Base-by-base conservation (phyloP, 2,329 filamentous ascomycete species). In the Gaeumannomyces sp. region DNA sequence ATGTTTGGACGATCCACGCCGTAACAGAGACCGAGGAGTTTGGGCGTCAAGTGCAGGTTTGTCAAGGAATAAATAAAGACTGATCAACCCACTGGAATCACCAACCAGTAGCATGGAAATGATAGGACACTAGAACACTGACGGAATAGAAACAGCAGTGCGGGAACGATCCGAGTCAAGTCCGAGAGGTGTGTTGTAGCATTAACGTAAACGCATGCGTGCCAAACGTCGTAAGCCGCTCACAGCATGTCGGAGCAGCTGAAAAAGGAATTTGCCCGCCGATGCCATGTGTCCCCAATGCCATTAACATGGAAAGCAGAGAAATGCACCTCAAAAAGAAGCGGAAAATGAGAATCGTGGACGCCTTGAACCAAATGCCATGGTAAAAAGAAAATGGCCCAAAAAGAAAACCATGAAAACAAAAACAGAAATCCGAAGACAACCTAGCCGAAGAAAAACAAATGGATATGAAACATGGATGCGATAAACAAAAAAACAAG, bases 401-500 rank as follows among this genome's bases (percentile, higher is more conserved):
- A 10, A 60, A n/a, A 60, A 38, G 8, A 59, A 59, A 28, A 29
- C 22, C 11, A 59, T 25, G 19, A 19, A 59, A 16, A 6, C 25
- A 29, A 59, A 59, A 28, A 29, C 5, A 59, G 22, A 59, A 29
- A 29, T 16, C 5, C 25, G 16, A 59, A 59, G 11, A 59, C 5
- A 2, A 14, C 45, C 45, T n/a, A 10, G n/a, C 19, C 13, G 10
- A 28, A 22, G 19, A 25, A 38, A 63, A 63, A 8, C n/a, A 53
- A 50, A n/a, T 22, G 25, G 27, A 25, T 4, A 31, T 31, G 31
- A 27, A 31, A 31, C 50, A 16, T 31, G 31, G 13, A 62, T 6
- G 56, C 6, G 16, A 8, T 25, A 25, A 59, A 63, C 45, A 62
- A 63, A 58, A 62, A 63, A 58, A 53, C 8, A 63, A n/a, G 22